Conservation (phyloP, 164 flowering plant genomes). For the Akebia trifoliata region DNA sequence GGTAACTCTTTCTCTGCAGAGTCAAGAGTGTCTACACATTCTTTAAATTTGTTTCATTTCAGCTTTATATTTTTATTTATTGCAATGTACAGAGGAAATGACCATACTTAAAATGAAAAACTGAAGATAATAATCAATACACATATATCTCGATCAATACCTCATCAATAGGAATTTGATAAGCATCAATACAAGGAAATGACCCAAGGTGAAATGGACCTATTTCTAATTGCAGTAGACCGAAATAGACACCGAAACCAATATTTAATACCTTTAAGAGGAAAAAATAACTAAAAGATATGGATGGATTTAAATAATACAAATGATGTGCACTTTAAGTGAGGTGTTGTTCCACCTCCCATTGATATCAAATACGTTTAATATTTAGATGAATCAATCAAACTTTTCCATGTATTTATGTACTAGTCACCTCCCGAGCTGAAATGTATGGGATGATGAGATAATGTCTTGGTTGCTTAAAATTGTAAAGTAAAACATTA, state of each 20-base stretch:
- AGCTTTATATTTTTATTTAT: not conserved
- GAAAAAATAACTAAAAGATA: too few relatives aligned
- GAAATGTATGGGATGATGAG: too few relatives aligned
- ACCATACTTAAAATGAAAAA: not conserved
- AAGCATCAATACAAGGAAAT: not conserved
- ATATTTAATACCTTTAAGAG: too few relatives aligned
- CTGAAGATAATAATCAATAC: not conserved
- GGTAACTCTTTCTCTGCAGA: slow-evolving; percentile 32
- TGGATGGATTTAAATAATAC: too few relatives aligned
- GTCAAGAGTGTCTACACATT: not conserved
- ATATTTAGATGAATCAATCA: too few relatives aligned
- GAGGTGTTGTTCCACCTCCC: too few relatives aligned
- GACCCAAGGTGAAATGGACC: too few relatives aligned
- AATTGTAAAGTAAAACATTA: not conserved
- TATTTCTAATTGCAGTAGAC: not conserved
- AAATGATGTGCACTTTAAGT: too few relatives aligned
- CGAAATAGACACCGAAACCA: too few relatives aligned
- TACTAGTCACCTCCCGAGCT: too few relatives aligned
- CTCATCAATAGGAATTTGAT: not conserved
- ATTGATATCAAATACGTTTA: too few relatives aligned
- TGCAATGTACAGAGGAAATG: not conserved
- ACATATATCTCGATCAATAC: not conserved
- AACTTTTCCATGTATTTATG: too few relatives aligned
- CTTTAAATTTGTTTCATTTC: not conserved
- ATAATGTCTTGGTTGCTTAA: not conserved